Evolutionary conservation across 768 basidiomycete genomes (phyloP), one percentile per base, ranked within the genome.

Genomic region (Asterophora parasitica): DNA sequence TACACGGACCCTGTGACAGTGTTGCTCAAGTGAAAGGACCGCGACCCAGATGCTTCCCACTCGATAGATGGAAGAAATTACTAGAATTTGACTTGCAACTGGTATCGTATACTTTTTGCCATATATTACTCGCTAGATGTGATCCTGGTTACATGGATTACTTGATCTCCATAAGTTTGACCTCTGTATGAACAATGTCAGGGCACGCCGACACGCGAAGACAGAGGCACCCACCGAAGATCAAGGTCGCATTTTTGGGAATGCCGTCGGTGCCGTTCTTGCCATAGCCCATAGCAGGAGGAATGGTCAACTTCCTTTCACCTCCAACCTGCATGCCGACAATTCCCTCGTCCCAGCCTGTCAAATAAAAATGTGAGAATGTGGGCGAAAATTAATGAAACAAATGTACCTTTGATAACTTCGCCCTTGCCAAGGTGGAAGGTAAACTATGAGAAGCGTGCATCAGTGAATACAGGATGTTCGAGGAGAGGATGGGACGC

Each of bases 321-420:
- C 94, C 93, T 33, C 83, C 87, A 33, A 85, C 81, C 58, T 89
- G 84, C 93, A 98, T 96, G 28, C 95, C 95, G 26, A 74, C 82
- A 47, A 97, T 75, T 33, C 94, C 95, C 59, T 89, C 73, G 58
- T 97, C 95, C 93, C 94, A 96, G 38, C 88, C 83, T 86, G 48
- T 19, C 12, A 10, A 32, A 31, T 16, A 44, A 38, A 51, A 50
- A 42, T 28, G 23, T 20, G n/a, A 28, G 16, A 17, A 1, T 19
- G 43, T 37, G 3, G 8, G 30, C 9, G 8, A 26, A 47, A 16
- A 27, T 11, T 44, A 15, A 33, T 41, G 26, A 35, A 39, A 33
- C 36, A 27, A 10, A 51, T 70, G 38, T 48, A 83, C 85, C 88
- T 73, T 92, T 91, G 68, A 98, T 96, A 44, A 98, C 95, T 62